Evolutionary conservation across 1,139 yeast genomes (phyloP).

Genomic region (Trichomonascaceae sp.): DNA sequence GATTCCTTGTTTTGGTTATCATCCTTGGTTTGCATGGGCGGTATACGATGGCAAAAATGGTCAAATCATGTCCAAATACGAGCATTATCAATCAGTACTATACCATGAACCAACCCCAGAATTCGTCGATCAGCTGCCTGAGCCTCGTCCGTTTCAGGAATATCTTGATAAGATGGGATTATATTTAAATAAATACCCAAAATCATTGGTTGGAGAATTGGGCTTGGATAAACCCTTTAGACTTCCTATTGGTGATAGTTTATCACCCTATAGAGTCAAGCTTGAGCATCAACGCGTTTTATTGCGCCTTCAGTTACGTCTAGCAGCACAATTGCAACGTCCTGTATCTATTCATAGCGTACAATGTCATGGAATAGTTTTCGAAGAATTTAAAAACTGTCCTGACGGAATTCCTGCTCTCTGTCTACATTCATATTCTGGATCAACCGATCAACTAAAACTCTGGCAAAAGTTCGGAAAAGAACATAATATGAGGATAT

Average conservation of each 20-base stretch:
- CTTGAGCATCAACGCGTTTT: conserved; percentile 60
- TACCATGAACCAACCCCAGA: conserved; percentile 37
- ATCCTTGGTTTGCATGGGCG: conserved; percentile 71
- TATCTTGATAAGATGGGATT: conserved; percentile 36
- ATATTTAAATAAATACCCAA: conserved; percentile 27
- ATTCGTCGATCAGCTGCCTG: conserved; percentile 51
- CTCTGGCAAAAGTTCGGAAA: conserved; percentile 42
- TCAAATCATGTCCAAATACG: conserved; percentile 21
- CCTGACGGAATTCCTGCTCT: conserved; percentile 32
- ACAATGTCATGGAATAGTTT: conserved; percentile 59
- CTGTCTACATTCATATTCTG: conserved; percentile 81
- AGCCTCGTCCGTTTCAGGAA: conserved; percentile 44
- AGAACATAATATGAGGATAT: conserved; percentile 17
- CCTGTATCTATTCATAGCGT: conserved; percentile 83
- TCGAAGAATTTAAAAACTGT: conserved; percentile 36
- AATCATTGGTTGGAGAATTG: conserved; percentile 65
- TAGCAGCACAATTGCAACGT: conserved; percentile 45
- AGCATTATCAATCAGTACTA: conserved; percentile 54
- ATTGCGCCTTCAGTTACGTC: conserved; percentile 43
- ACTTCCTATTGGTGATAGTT: conserved; percentile 41
- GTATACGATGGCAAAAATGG: conserved; percentile 19
- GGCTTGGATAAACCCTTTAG: conserved; percentile 79
- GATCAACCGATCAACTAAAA: conserved; percentile 60
- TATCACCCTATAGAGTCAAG: conserved; percentile 46
- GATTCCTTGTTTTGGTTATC: conserved; percentile 71